Conservation (phyloP, 164 flowering plant genomes). For the Platanus orientalis region DNA sequence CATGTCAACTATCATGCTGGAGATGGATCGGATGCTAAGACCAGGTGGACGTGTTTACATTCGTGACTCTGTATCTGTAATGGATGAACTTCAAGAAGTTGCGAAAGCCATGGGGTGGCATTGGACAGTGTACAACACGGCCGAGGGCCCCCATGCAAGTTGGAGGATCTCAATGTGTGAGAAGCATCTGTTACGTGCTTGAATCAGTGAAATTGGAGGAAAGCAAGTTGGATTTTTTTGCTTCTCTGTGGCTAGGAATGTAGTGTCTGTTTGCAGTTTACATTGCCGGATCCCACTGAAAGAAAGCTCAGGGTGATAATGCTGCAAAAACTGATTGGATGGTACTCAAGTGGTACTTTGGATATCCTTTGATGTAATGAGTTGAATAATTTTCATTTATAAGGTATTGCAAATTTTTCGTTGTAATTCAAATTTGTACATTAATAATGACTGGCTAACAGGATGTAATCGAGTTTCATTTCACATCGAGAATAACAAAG, state of each 20-base stretch:
- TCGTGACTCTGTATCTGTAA: constrained; percentile 41
- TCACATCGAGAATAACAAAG: not conserved
- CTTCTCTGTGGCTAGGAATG: not conserved
- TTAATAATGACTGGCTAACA: not conserved
- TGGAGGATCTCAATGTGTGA: constrained; percentile 52
- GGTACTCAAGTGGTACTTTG: too few relatives aligned
- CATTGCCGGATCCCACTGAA: not conserved
- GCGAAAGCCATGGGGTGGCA: constrained; percentile 69
- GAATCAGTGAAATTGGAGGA: not conserved
- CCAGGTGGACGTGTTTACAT: constrained; percentile 74
- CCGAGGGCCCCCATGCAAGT: constrained; percentile 73
- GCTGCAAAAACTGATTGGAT: not conserved
- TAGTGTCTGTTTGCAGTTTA: not conserved
- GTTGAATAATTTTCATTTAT: not conserved
- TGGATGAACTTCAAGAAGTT: constrained; percentile 42
- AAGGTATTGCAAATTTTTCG: not conserved
- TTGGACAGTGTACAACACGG: constrained; percentile 32
- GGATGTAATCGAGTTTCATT: not conserved
- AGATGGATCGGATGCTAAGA: constrained; percentile 83
- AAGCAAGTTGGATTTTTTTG: not conserved
- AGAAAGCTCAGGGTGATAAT: not conserved
- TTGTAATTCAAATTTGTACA: not conserved
- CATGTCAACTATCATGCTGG: constrained; percentile 63
- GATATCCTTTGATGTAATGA: not conserved
- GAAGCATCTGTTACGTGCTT: constrained; percentile 29